phyloP scores from a whole-genome alignment of 2,329 filamentous ascomycete genomes.

The Boeremia exigua region DNA sequence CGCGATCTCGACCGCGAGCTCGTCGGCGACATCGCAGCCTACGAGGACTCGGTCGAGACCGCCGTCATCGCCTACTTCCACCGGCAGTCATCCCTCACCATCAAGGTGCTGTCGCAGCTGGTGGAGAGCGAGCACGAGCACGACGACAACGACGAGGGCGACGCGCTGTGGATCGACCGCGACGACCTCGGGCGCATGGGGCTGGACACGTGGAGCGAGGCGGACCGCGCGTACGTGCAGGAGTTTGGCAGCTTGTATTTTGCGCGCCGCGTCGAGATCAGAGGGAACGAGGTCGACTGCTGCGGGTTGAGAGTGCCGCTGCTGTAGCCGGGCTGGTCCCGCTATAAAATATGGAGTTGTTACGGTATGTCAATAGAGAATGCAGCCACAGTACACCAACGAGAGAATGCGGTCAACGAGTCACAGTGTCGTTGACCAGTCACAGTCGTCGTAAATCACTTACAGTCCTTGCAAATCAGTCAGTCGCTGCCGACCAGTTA shows the following conservation, averaged over 20 bases:
- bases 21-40: conserved; percentile 51
- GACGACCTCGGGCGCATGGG: conserved; percentile 75
- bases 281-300: conserved; percentile 74
- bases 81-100: conserved; percentile 70
- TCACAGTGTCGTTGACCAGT: no score
- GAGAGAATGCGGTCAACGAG: no score
- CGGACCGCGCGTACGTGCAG: conserved; percentile 71
- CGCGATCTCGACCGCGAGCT: conserved; percentile 57
- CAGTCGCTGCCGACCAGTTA: no score
- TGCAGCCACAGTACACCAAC: no score
- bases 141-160: conserved; percentile 37
- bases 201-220: conserved; percentile 76
- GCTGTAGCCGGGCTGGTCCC: conserved; percentile 24
- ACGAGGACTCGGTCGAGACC: conserved; percentile 65
- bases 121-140: conserved; percentile 59
- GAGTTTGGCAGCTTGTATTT: conserved; percentile 71
- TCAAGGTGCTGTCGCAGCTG: conserved; percentile 67
- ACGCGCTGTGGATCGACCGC: conserved; percentile 63
- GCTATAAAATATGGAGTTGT: no score
- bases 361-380: no score
- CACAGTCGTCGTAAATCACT: no score
- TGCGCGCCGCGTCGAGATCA: conserved; percentile 65
- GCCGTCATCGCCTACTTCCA: conserved; percentile 83
- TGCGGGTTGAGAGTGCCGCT: conserved; percentile 69
- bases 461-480: no score